These are phyloP conservation scores for Penicillium capsulatum DNA, from an alignment of 2,329 filamentous ascomycete genomes.

Conservation along the genomic window DNA sequence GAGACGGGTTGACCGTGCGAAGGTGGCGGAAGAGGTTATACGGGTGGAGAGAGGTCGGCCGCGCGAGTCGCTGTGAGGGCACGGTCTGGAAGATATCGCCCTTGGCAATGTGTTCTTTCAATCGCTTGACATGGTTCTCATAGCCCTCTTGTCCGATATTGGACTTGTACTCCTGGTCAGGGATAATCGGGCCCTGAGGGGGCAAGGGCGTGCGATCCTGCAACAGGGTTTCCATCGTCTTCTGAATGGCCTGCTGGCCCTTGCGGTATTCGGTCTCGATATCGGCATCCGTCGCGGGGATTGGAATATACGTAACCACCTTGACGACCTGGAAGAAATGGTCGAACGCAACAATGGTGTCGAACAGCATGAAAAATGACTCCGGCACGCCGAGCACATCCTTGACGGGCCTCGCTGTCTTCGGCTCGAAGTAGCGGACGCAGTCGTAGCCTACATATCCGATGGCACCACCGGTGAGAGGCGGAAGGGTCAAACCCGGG, in stretches of 20 bases:
- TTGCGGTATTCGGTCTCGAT: conserved; percentile 67
- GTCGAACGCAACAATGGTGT: conserved; percentile 91
- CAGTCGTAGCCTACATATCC: conserved; percentile 98
- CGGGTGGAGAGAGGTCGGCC: conserved; percentile 84
- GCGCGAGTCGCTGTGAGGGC: conserved; percentile 85
- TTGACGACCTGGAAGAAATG: conserved; percentile 91
- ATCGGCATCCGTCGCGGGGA: conserved; percentile 56
- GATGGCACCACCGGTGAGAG: conserved; percentile 85
- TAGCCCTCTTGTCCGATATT: conserved; percentile 89
- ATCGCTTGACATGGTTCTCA: conserved; percentile 75
- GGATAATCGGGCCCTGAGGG: conserved; percentile 66
- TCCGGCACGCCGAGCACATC: conserved; percentile 87
- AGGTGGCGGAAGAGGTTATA: conserved; percentile 98
- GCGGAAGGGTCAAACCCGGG: conserved; percentile 76
- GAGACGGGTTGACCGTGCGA: conserved; percentile 94
- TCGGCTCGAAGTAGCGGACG: conserved; percentile 95
- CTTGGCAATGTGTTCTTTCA: conserved; percentile 85
- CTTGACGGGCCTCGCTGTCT: conserved; percentile 82
- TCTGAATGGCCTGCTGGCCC: conserved; percentile 60
- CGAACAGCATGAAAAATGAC: conserved; percentile 93
- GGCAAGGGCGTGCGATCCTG: conserved; percentile 73
- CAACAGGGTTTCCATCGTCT: conserved; percentile 67
- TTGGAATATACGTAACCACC: conserved; percentile 82
- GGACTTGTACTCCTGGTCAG: conserved; percentile 75
- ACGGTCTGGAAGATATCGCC: conserved; percentile 98